Evolutionary conservation across 352 stramenopile species (phyloP).

Genomic region (Poterioochromonas sp.): DNA sequence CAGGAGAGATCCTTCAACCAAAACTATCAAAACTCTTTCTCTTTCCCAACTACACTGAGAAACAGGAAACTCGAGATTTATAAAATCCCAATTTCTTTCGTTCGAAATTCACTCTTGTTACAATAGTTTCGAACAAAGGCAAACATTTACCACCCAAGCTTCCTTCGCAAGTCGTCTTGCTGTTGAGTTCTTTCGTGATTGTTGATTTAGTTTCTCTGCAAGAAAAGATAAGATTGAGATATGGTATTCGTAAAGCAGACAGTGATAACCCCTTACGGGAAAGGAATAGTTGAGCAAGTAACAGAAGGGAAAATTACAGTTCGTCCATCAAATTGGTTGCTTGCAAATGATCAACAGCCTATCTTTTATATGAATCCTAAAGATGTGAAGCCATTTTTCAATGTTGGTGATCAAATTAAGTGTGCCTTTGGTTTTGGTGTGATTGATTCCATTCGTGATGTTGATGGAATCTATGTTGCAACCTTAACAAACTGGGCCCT

Average conservation of each 20-base stretch:
- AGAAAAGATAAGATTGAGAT: no score
- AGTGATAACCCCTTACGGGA: constrained; percentile 25
- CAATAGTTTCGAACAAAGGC: no score
- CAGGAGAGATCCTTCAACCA: no score
- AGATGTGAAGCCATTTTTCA: constrained; percentile 7
- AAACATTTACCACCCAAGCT: no score
- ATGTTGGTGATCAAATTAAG: not conserved
- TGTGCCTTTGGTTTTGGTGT: not conserved
- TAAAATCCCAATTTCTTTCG: no score
- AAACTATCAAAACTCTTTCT: no score
- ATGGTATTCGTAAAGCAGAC: constrained; percentile 4
- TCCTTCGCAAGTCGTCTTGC: no score
- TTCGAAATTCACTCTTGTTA: no score
- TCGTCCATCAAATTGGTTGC: not conserved
- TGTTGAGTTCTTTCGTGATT: no score
- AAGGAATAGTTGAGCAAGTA: not conserved
- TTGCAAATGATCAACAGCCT: not conserved
- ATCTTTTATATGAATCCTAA: constrained; percentile 23
- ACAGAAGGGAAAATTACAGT: not conserved
- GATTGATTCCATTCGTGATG: not conserved
- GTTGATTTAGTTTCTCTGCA: no score
- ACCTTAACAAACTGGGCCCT: not conserved
- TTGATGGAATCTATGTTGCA: not conserved
- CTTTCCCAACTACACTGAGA: no score
- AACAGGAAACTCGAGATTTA: no score